Conservation (phyloP, 768 basidiomycete species). For the Leccinellum luteum region DNA sequence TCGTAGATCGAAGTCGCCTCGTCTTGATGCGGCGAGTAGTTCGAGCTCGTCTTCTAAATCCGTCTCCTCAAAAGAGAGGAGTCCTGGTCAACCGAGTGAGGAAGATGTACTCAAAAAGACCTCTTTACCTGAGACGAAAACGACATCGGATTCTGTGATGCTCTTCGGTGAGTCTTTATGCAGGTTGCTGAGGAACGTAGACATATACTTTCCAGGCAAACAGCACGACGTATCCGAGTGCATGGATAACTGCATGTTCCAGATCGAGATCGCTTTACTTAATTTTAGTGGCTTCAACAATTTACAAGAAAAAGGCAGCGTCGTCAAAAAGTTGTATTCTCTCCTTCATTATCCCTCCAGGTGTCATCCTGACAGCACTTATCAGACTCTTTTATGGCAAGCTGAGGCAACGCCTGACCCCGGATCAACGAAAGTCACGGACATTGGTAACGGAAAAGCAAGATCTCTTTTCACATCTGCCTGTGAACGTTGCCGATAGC, state of each 20-base stretch:
- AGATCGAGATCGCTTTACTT: constrained; percentile 89
- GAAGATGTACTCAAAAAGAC: constrained; percentile 44
- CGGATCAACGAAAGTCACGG: constrained; percentile 39
- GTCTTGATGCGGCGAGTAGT: constrained; percentile 27
- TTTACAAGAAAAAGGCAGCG: constrained; percentile 61
- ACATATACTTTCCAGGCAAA: constrained; percentile 52
- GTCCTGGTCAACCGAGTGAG: constrained; percentile 17
- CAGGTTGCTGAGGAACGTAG: background rate
- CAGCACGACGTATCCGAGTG: constrained; percentile 99
- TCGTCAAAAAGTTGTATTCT: constrained; percentile 70
- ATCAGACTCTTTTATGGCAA: constrained; percentile 85
- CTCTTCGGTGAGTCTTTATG: constrained; percentile 69
- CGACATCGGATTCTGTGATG: constrained; percentile 73
- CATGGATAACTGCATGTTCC: constrained; percentile 99
- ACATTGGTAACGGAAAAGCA: constrained; percentile 78
- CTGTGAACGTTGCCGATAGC: constrained; percentile 89
- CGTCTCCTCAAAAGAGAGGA: constrained; percentile 30
- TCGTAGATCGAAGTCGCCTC: constrained; percentile 36
- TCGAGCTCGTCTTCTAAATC: constrained; percentile 29
- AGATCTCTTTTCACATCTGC: constrained; percentile 90
- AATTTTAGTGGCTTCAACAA: constrained; percentile 54
- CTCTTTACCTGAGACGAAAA: constrained; percentile 54
- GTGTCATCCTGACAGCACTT: constrained; percentile 5
- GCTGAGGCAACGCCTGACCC: constrained; percentile 59
- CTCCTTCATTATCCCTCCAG: background rate